Evolutionary conservation across 768 basidiomycete genomes (phyloP).

Genomic region (Omphalotus guepiniiformis): DNA sequence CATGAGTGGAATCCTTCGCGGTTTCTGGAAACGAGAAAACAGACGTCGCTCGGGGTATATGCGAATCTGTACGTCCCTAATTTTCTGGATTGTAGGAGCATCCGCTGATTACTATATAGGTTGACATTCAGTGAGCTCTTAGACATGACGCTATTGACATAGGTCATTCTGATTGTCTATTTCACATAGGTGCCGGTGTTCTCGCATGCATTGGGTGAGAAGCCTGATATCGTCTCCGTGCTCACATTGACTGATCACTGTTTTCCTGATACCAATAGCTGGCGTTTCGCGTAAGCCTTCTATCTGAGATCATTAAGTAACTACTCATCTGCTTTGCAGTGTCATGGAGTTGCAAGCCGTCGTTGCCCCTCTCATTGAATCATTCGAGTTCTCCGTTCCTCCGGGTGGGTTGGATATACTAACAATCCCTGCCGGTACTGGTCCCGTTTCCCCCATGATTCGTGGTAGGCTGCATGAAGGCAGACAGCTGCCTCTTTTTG

Average conservation of each 20-base stretch:
- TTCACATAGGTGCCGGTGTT: slow-evolving; percentile 9
- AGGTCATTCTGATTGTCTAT: background rate
- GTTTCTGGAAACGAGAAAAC: slow-evolving; percentile 21
- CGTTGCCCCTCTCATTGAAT: slow-evolving; percentile 32
- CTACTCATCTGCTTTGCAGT: slow-evolving; percentile 13
- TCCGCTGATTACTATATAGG: background rate
- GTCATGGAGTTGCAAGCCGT: slow-evolving; percentile 39
- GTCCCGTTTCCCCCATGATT: slow-evolving; percentile 5
- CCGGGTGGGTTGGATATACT: background rate
- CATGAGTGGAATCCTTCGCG: slow-evolving; percentile 29
- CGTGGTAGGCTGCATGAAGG: slow-evolving; percentile 7
- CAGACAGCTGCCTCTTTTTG: slow-evolving; percentile 4
- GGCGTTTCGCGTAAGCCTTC: slow-evolving; percentile 20
- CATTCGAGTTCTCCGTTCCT: slow-evolving; percentile 36
- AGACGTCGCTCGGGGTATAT: slow-evolving; percentile 15
- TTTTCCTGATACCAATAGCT: slow-evolving; percentile 1
- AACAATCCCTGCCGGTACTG: background rate
- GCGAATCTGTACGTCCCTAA: slow-evolving; percentile 12
- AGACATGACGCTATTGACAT: background rate
- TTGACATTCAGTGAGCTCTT: slow-evolving; percentile 7
- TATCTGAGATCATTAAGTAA: too few relatives aligned
- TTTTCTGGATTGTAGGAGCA: background rate
- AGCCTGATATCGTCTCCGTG: background rate
- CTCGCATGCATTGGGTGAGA: slow-evolving; percentile 15
- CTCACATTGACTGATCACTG: background rate